Evolutionary conservation across 768 basidiomycete genomes (phyloP), one percentile per base, ranked within the genome.

Genomic region (Mycena epipterygia): DNA sequence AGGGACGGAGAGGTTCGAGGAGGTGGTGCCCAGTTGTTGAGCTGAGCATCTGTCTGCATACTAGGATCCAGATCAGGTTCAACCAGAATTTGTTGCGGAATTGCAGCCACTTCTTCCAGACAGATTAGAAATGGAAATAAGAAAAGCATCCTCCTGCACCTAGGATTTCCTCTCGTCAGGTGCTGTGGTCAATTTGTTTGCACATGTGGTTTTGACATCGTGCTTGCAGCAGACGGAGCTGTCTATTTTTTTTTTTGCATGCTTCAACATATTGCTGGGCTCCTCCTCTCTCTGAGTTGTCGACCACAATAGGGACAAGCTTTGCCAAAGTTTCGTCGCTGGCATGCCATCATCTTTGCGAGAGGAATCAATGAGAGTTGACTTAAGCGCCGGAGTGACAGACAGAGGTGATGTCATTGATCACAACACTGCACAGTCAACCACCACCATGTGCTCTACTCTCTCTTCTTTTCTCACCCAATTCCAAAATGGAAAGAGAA

Each of bases 111-210:
- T n/a, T n/a, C n/a, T n/a, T n/a, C n/a, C n/a, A n/a, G n/a, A n/a
- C n/a, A n/a, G n/a, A n/a, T n/a, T n/a, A n/a, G n/a, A n/a, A n/a
- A n/a, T n/a, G n/a, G n/a, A n/a, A n/a, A n/a, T n/a, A n/a, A n/a
- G n/a, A n/a, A n/a, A n/a, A n/a, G n/a, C n/a, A n/a, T n/a, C n/a
- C n/a, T n/a, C n/a, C n/a, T n/a, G n/a, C 44, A 60, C 59, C 59
- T 60, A 21, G 19, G 30, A 2, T 35, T n/a, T 14, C n/a, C 29
- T n/a, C 30, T 7, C 30, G 59, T 23, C 2, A 25, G 19, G 13
- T 48, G 29, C 33, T n/a, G 60, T 61, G 46, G 60, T 61, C 46
- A 16, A 27, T 33, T 49, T 61, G 33, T 2, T 61, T 61, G 14
- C 8, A 12, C 32, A 61, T 35, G 44, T 33, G 60, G 7, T 32